Percentiles rank a stretch among this genome's conserved stretches.
Conservation (phyloP, 1,284 basidiomycete genomes). For the Mycena sp. region DNA sequence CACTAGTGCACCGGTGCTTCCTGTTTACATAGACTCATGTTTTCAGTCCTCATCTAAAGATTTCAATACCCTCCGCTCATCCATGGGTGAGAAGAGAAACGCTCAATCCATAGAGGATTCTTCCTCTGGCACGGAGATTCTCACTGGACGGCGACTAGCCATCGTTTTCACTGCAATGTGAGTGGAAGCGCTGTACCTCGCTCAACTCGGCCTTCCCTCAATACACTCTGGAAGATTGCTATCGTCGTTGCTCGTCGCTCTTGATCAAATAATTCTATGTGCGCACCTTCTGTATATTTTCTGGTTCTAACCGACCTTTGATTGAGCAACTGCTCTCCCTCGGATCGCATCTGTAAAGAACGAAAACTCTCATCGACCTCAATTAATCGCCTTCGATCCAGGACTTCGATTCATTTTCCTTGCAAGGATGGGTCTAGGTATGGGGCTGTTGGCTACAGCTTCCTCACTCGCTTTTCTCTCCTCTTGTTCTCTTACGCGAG, state of each 20-base stretch:
- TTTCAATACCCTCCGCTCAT: no score
- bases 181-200: background rate
- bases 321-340: background rate
- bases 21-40: no score
- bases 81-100: no score
- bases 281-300: background rate
- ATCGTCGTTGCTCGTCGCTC: background rate
- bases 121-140: no score
- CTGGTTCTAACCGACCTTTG: background rate
- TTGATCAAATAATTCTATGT: conserved; percentile 1
- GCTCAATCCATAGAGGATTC: no score
- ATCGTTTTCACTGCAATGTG: background rate
- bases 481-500: conserved; percentile 24
- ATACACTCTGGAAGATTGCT: background rate
- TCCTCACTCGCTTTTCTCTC: conserved; percentile 27
- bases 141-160: no score
- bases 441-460: conserved; percentile 17
- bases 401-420: conserved; percentile 8
- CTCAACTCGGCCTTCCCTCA: no score
- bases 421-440: background rate
- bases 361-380: no score
- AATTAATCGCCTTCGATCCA: background rate
- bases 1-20: no score
- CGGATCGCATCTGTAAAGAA: background rate
- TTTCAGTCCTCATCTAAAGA: no score